These are phyloP conservation scores for Peronosclerospora sorghi DNA, from an alignment of 352 stramenopile species.

Conservation along the genomic window DNA sequence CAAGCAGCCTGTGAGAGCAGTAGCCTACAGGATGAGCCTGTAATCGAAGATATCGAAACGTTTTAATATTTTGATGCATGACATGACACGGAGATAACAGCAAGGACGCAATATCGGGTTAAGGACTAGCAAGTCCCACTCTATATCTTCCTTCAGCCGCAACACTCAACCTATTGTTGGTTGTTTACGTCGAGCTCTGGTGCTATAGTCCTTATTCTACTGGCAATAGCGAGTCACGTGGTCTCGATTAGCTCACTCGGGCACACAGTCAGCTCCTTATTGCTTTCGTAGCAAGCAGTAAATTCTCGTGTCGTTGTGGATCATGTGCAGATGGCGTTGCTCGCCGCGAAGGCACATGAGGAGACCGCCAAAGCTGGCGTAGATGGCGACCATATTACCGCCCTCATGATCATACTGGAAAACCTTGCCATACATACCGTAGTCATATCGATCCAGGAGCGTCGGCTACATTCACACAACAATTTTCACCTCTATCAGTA, in stretches of 20 bases:
- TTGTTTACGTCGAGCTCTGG: too few relatives aligned
- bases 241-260: background rate
- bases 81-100: background rate
- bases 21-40: too few relatives aligned
- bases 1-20: too few relatives aligned
- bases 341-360: conserved; percentile 96
- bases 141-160: too few relatives aligned
- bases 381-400: conserved; percentile 89
- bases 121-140: too few relatives aligned
- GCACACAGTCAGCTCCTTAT: conserved; percentile 20
- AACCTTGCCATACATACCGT: conserved; percentile 97
- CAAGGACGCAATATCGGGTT: background rate
- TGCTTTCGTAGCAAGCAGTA: conserved; percentile 89
- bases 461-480: conserved; percentile 40
- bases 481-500: background rate
- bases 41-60: too few relatives aligned
- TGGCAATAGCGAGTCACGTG: too few relatives aligned
- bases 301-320: conserved; percentile 94
- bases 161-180: too few relatives aligned
- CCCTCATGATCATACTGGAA: conserved; percentile 96
- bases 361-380: conserved; percentile 93
- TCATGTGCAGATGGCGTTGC: conserved; percentile 93
- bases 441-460: conserved; percentile 96
- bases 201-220: too few relatives aligned
- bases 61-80: too few relatives aligned